Percentiles rank a stretch among this genome's conserved stretches.
These are phyloP conservation scores for Eragrostis tef DNA, from an alignment of 202 grass and related monocot genomes.

Conservation along the genomic window DNA sequence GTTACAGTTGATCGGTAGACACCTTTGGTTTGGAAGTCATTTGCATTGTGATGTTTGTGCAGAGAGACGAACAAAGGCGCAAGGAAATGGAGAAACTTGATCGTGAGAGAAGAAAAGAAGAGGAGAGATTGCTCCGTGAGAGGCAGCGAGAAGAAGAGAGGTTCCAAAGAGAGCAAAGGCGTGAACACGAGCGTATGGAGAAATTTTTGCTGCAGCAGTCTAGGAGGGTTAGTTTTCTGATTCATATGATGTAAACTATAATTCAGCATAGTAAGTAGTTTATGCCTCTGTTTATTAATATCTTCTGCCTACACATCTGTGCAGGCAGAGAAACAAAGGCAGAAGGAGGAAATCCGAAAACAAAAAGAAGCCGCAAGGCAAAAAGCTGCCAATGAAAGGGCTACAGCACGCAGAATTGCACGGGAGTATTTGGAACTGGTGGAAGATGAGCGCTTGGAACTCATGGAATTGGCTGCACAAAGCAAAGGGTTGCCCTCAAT, in stretches of 20 bases:
- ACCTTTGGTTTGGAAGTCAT: conserved; percentile 18
- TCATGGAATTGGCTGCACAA: conserved; percentile 93
- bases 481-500: conserved; percentile 85
- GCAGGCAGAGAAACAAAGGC: conserved; percentile 89
- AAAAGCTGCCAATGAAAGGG: conserved; percentile 88
- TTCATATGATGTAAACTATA: conserved; percentile 38
- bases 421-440: conserved; percentile 92
- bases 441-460: conserved; percentile 95
- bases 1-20: conserved; percentile 17
- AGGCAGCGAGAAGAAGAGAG: conserved; percentile 93
- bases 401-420: conserved; percentile 91
- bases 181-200: conserved; percentile 85
- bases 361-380: conserved; percentile 86
- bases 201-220: conserved; percentile 88
- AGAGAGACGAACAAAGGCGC: conserved; percentile 92
- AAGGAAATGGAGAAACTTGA: conserved; percentile 95
- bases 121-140: conserved; percentile 87
- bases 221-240: conserved; percentile 64
- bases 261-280: conserved; percentile 23
- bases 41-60: conserved; percentile 38
- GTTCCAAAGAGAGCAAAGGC: conserved; percentile 80
- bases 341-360: conserved; percentile 90
- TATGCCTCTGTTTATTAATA: conserved; percentile 24
- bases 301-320: conserved; percentile 14
- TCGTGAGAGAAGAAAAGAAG: conserved; percentile 96